These are phyloP conservation scores for Aristolochia californica DNA, from an alignment of 164 flowering plant genomes.

Conservation along the genomic window DNA sequence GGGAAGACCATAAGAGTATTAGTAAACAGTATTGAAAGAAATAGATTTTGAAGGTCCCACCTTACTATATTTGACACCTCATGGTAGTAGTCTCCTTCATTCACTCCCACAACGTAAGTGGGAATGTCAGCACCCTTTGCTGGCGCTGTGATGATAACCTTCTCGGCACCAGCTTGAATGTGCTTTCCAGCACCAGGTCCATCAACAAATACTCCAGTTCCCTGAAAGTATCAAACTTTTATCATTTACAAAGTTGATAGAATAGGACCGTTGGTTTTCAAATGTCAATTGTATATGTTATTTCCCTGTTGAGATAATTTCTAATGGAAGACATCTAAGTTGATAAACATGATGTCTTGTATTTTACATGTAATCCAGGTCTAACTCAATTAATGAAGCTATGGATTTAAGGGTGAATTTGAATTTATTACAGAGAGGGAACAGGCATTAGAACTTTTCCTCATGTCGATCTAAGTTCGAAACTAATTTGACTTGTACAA, in stretches of 20 bases:
- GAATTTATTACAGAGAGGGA: no score
- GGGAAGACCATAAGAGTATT: no score
- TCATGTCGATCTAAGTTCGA: no score
- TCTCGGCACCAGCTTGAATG: constrained; percentile 98
- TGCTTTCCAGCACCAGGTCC: constrained; percentile 99
- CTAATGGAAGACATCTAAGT: no score
- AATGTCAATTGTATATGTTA: not conserved
- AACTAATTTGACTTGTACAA: no score
- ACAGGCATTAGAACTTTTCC: no score
- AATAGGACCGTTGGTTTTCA: not conserved
- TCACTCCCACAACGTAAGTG: constrained; percentile 92
- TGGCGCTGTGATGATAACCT: constrained; percentile 95
- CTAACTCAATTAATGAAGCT: no score
- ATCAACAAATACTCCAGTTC: constrained; percentile 96
- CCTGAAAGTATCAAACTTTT: constrained; percentile 28
- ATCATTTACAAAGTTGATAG: not conserved
- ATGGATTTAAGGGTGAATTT: no score
- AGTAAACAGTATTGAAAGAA: not conserved
- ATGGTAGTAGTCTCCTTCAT: constrained; percentile 69
- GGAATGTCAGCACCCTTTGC: constrained; percentile 98
- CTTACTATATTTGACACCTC: constrained; percentile 78
- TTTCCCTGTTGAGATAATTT: no score
- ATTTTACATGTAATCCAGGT: no score
- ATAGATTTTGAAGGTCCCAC: constrained; percentile 15
- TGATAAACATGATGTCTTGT: no score